Base-by-base conservation (phyloP, 192 early-diverging fungal genomes). In the Helicostylum pulchrum region DNA sequence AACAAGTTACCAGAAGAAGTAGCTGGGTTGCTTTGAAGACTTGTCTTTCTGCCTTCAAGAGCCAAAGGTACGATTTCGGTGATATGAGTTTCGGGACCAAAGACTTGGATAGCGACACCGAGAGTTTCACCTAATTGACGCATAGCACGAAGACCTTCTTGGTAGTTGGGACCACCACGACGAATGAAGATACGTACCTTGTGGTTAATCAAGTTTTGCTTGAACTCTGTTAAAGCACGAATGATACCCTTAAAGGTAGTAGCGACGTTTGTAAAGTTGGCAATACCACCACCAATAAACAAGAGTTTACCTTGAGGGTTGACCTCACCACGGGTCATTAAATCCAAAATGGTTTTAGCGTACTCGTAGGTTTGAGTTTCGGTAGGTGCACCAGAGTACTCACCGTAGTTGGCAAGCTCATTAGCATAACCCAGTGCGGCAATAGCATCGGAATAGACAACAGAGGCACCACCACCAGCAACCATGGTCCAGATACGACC, bases 401-500 rank as follows among this genome's bases (percentile, higher is more conserved):
- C 97, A 72, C 97, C 97, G 79, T 99, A 99, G 85, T 99, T 99
- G 79, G 97, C 97, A 23, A 99, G 84, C 78, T 99, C 95, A 72
- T 86, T 67, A 5, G 97, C 94, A 61, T 78, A 95, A 34, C 97
- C 97, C 46, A 92, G 87, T 48, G 93, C 93, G n/a, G 97, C 95
- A 76, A 99, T 99, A 36, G 97, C 97, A 77, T 99, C 97, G 31
- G 94, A 92, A 78, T 96, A 99, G 21, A 96, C 95, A 36, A 99
- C 97, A 23, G 92, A 95, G 58, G 97, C 97, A 77, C 97, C 97
- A 60, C 97, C 97, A 77, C 97, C 97, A 51, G 97, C 97, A 60
- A 99, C 95, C 97, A 99, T 99, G 62, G 97, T 97, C 97, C 97
- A 99, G 68, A 99, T 90, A 67, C 94, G 92, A 50, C 97, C 97